Conservation (phyloP, 23 red algal species). For the Chondrus crispus region DNA sequence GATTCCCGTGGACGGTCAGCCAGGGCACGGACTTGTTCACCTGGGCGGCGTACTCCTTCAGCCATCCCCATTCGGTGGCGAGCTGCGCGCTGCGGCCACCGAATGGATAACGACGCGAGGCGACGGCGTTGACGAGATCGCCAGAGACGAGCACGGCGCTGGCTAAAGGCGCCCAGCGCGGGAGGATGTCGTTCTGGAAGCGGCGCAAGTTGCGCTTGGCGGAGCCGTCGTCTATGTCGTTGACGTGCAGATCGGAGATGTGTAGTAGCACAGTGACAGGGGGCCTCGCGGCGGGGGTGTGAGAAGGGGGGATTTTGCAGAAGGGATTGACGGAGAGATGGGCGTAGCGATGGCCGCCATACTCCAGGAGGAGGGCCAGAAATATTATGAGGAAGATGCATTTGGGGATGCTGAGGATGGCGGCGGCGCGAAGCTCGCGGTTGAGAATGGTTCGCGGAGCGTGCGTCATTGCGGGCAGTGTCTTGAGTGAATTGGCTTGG, state of each 20-base stretch:
- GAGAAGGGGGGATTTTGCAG: slow-evolving; percentile 19
- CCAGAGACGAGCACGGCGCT: slow-evolving; percentile 33
- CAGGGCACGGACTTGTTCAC: slow-evolving; percentile 34
- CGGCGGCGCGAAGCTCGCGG: too few species aligned
- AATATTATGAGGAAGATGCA: neutral
- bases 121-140: slow-evolving; percentile 50
- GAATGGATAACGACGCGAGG: slow-evolving; percentile 19
- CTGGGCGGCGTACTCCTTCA: neutral
- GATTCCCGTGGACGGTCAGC: slow-evolving; percentile 54
- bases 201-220: neutral
- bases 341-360: slow-evolving; percentile 46
- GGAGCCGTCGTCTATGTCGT: too few species aligned
- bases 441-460: too few species aligned
- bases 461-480: too few species aligned
- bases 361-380: neutral
- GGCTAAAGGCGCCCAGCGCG: neutral
- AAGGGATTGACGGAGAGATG: slow-evolving; percentile 7
- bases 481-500: too few species aligned
- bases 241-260: slow-evolving; percentile 46
- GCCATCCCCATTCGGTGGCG: slow-evolving; percentile 26
- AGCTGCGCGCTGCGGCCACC: slow-evolving; percentile 34
- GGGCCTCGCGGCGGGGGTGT: neutral
- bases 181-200: slow-evolving; percentile 19
- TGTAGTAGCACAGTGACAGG: slow-evolving; percentile 30
- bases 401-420: slow-evolving; percentile 38